Percentiles rank a stretch among this genome's conserved stretches.
phyloP scores from a whole-genome alignment of 768 basidiomycete genomes.

The Leccinum disarticulatum region DNA sequence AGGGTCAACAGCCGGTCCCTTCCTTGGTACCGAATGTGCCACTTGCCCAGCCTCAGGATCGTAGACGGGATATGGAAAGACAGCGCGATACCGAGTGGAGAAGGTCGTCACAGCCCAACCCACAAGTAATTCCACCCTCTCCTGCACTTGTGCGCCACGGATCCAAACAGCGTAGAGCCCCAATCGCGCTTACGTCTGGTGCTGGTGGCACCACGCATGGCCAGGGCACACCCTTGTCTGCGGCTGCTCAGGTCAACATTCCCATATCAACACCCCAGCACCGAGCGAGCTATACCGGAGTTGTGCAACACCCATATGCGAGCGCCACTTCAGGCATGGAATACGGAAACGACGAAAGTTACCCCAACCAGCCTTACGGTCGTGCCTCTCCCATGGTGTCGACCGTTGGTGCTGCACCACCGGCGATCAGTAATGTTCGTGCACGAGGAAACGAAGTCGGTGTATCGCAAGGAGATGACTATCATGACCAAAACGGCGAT shows the following conservation, averaged over 20 bases:
- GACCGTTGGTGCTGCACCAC: conserved; percentile 63
- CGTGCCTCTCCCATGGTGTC: conserved; percentile 82
- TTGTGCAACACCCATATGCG: conserved; percentile 69
- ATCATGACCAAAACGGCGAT: conserved; percentile 55
- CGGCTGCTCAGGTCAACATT: conserved; percentile 72
- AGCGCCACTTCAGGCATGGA: conserved; percentile 60
- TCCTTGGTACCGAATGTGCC: conserved; percentile 62
- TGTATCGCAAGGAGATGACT: conserved; percentile 59
- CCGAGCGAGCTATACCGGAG: conserved; percentile 43
- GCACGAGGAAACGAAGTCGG: conserved; percentile 70
- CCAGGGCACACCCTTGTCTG: conserved; percentile 68
- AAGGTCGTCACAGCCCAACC: conserved; percentile 56
- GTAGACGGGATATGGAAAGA: conserved; percentile 53
- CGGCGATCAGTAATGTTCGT: conserved; percentile 70
- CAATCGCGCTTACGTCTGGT: conserved; percentile 58
- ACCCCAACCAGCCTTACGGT: conserved; percentile 65
- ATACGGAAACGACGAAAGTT: conserved; percentile 59
- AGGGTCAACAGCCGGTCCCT: conserved; percentile 66
- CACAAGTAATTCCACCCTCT: conserved; percentile 64
- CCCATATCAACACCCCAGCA: conserved; percentile 56
- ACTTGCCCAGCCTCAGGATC: conserved; percentile 50
- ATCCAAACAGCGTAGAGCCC: conserved; percentile 68
- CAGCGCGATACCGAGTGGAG: conserved; percentile 62
- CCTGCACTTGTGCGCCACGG: conserved; percentile 77
- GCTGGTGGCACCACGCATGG: conserved; percentile 43